Conservation (phyloP, 2,329 filamentous ascomycete genomes). For the Colletotrichum musicola region DNA sequence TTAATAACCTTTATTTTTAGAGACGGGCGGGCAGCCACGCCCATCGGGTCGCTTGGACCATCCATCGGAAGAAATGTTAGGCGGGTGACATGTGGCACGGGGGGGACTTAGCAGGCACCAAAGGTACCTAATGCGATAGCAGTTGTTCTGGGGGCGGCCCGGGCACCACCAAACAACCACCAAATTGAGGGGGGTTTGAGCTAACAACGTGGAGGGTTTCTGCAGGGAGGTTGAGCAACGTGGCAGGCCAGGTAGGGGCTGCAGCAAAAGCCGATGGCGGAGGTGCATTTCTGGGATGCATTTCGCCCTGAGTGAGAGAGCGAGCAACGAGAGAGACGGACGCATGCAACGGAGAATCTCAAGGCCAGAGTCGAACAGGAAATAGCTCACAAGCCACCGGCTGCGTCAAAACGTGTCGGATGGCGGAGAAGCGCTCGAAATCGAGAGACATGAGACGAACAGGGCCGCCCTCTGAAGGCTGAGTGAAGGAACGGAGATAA, state of each 20-base stretch:
- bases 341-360: background rate
- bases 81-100: conserved; percentile 21
- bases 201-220: conserved; percentile 26
- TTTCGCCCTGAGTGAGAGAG: background rate
- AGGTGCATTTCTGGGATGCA: conserved; percentile 5
- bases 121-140: too few relatives aligned
- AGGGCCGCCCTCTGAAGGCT: background rate
- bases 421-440: background rate
- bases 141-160: too few relatives aligned
- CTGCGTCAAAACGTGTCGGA: background rate
- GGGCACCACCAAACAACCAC: too few relatives aligned
- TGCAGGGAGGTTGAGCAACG: conserved; percentile 21
- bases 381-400: conserved; percentile 8
- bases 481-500: background rate
- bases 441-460: conserved; percentile 30
- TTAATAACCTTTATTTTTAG: conserved; percentile 1
- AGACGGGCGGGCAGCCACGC: conserved; percentile 16
- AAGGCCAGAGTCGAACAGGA: background rate
- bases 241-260: conserved; percentile 22
- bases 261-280: conserved; percentile 6
- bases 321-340: background rate
- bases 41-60: conserved; percentile 11
- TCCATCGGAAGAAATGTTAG: conserved; percentile 11
- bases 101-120: background rate
- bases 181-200: background rate